Conservation (phyloP, 805 yeast species). For the Wickerhamiella spandovensis region DNA sequence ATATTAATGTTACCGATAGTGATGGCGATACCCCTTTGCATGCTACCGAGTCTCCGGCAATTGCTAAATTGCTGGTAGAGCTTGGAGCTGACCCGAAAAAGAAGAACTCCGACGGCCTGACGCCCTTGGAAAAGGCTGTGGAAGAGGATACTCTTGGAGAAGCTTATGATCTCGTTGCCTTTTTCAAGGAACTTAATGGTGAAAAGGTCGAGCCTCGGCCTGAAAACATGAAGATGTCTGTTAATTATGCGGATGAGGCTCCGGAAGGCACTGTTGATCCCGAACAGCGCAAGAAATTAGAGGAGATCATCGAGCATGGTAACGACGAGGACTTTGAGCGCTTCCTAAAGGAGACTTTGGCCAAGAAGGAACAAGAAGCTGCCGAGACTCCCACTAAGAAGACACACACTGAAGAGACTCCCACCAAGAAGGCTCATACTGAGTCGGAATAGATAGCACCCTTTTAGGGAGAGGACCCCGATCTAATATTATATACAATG, state of each 20-base stretch:
- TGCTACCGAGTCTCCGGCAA: conserved; percentile 59
- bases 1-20: conserved; percentile 64
- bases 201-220: conserved; percentile 17
- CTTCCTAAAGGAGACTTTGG: conserved; percentile 50
- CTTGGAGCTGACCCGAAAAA: conserved; percentile 51
- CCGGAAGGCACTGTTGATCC: conserved; percentile 33
- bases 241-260: conserved; percentile 15
- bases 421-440: not conserved
- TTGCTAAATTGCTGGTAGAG: conserved; percentile 56
- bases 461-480: too few relatives aligned
- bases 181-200: conserved; percentile 37
- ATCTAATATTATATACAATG: too few relatives aligned
- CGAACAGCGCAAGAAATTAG: conserved; percentile 49
- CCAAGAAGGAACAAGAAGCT: not conserved
- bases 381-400: not conserved
- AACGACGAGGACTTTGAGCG: conserved; percentile 66
- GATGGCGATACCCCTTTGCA: conserved; percentile 97
- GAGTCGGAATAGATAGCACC: too few relatives aligned
- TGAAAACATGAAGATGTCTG: conserved; percentile 17
- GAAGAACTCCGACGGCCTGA: conserved; percentile 61
- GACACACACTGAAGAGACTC: not conserved
- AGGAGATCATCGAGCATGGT: conserved; percentile 61
- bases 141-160: conserved; percentile 47
- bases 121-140: conserved; percentile 58
- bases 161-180: conserved; percentile 61